Percentiles rank a stretch among this genome's conserved stretches.
Conservation (phyloP, 2,329 filamentous ascomycete genomes). For the Annulohypoxylon truncatum region DNA sequence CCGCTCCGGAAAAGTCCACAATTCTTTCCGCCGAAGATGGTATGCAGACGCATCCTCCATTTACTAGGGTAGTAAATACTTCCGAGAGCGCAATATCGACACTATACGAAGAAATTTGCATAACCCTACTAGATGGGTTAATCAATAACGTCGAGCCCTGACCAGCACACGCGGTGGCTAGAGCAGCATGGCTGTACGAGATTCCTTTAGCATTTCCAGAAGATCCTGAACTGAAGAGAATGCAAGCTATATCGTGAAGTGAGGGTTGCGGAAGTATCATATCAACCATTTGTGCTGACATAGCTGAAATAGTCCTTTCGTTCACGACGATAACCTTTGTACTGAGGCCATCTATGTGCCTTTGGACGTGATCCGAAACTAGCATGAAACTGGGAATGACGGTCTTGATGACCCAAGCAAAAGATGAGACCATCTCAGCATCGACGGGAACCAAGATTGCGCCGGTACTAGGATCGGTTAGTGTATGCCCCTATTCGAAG, state of each 20-base stretch:
- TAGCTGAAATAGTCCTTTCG: constrained; percentile 54
- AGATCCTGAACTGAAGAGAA: constrained; percentile 70
- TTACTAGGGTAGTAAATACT: constrained; percentile 62
- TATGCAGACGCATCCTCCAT: constrained; percentile 64
- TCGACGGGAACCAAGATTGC: constrained; percentile 64
- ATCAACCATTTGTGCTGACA: constrained; percentile 48
- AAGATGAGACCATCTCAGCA: constrained; percentile 56
- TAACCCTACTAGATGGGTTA: constrained; percentile 63
- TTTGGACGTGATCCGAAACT: constrained; percentile 57
- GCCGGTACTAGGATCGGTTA: constrained; percentile 52
- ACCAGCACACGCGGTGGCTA: constrained; percentile 65
- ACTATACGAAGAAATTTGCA: constrained; percentile 68
- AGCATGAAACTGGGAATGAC: constrained; percentile 59
- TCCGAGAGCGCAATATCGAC: constrained; percentile 67
- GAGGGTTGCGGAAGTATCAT: constrained; percentile 50
- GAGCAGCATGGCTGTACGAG: constrained; percentile 69
- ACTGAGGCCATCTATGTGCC: constrained; percentile 54
- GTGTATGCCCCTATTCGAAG: constrained; percentile 14
- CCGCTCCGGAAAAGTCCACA: constrained; percentile 56
- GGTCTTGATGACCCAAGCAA: constrained; percentile 57
- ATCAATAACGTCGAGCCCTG: constrained; percentile 64
- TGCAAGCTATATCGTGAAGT: constrained; percentile 66
- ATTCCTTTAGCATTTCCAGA: constrained; percentile 69
- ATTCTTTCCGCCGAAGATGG: constrained; percentile 58
- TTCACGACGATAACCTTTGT: constrained; percentile 58